A percentile compares a stretch with the other conserved stretches of the same genome.
Conservation (phyloP, 257 asterid genomes). For the Nicotiana undulata region DNA sequence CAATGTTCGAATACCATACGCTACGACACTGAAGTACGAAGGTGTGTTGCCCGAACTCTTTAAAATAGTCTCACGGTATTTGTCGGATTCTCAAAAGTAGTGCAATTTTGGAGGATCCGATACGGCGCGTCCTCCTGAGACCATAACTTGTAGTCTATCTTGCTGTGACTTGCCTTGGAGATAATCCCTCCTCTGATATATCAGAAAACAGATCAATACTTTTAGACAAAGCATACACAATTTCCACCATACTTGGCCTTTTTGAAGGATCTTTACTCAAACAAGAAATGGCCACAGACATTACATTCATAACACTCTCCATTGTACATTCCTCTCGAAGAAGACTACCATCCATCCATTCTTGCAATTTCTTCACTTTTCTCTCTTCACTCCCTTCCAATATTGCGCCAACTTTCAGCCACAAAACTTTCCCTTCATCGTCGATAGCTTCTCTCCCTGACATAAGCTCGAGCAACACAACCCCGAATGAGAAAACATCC, state of each 20-base stretch:
- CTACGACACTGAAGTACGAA: too few relatives aligned
- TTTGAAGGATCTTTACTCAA: constrained; percentile 59
- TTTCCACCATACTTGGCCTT: constrained; percentile 91
- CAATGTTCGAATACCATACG: too few relatives aligned
- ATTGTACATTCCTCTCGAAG: constrained; percentile 31
- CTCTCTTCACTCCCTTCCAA: constrained; percentile 47
- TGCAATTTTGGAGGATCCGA: too few relatives aligned
- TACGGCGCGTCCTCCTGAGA: not conserved
- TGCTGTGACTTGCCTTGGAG: constrained; percentile 56
- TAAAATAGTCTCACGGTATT: fast-evolving
- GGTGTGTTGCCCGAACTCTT: fast-evolving
- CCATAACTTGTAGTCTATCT: constrained; percentile 25
- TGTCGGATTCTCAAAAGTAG: too few relatives aligned
- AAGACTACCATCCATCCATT: constrained; percentile 59
- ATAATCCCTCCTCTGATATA: constrained; percentile 57
- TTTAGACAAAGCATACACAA: constrained; percentile 84
- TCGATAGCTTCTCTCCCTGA: constrained; percentile 66
- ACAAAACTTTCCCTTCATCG: constrained; percentile 51
- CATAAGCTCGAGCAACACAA: constrained; percentile 77
- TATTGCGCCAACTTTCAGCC: constrained; percentile 34
- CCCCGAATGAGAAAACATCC: constrained; percentile 89
- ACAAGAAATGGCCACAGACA: constrained; percentile 67
- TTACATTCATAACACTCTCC: constrained; percentile 56
- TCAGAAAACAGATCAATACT: constrained; percentile 71
- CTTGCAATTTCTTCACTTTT: constrained; percentile 38